A percentile compares a stretch with the other conserved stretches of the same genome.
Conservation (phyloP, 2,329 filamentous ascomycete genomes). For the Botrytis sinoallii region DNA sequence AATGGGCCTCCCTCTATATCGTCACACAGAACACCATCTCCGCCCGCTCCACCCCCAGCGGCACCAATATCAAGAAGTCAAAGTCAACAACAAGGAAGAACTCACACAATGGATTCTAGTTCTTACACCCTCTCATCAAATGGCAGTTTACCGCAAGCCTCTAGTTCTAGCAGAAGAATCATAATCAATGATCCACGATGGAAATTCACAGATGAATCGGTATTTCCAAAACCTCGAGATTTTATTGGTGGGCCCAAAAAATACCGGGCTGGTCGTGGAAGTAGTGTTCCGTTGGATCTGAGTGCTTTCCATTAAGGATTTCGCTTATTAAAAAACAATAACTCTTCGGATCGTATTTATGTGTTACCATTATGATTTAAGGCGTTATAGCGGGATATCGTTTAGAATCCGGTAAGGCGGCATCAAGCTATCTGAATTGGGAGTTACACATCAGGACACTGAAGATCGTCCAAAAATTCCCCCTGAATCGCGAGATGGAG, state of each 20-base stretch:
- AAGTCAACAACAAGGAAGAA: slow-evolving; percentile 48
- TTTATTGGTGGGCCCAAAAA: slow-evolving; percentile 72
- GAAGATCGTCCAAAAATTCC: not conserved
- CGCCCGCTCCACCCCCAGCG: slow-evolving; percentile 36
- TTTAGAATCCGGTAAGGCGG: slow-evolving; percentile 14
- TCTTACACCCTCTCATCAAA: slow-evolving; percentile 71
- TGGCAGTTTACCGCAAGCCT: slow-evolving; percentile 49
- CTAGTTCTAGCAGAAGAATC: slow-evolving; percentile 47
- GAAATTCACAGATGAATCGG: slow-evolving; percentile 79
- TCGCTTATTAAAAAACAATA: not conserved
- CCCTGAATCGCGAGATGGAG: not conserved
- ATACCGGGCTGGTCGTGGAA: slow-evolving; percentile 88
- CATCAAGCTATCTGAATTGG: slow-evolving; percentile 9
- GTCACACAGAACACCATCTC: slow-evolving; percentile 40
- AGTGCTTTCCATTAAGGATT: slow-evolving; percentile 43
- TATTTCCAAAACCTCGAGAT: slow-evolving; percentile 80
- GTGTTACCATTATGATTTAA: slow-evolving; percentile 19
- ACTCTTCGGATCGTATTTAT: slow-evolving; percentile 9
- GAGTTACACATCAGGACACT: slow-evolving; percentile 13
- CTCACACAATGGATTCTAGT: slow-evolving; percentile 67
- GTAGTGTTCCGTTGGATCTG: slow-evolving; percentile 88
- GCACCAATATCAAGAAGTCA: slow-evolving; percentile 42
- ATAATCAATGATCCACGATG: slow-evolving; percentile 76
- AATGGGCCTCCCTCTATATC: slow-evolving; percentile 40
- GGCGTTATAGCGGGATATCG: slow-evolving; percentile 19